Evolutionary conservation across 768 basidiomycete species (phyloP).

Genomic region (Boletus subparvulus): DNA sequence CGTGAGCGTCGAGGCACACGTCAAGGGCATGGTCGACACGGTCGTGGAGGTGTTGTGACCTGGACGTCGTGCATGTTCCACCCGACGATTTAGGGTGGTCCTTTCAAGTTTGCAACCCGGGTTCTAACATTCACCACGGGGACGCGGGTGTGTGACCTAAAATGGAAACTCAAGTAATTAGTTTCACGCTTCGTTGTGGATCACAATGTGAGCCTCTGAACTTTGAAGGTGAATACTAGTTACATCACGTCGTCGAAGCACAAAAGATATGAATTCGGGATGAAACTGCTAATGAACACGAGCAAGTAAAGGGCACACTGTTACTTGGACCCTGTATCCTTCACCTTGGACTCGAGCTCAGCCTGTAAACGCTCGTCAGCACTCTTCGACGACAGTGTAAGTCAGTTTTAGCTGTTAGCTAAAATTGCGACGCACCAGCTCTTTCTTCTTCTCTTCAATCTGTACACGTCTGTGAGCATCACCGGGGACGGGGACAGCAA

Average conservation of each 20-base stretch:
- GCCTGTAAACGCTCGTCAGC: slow-evolving; percentile 23
- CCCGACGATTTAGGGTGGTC: no score
- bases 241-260: background rate
- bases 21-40: no score
- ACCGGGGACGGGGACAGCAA: no score
- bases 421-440: slow-evolving; percentile 30
- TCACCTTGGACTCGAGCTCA: slow-evolving; percentile 30
- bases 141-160: no score
- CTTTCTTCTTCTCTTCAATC: slow-evolving; percentile 33
- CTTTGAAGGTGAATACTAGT: background rate
- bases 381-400: slow-evolving; percentile 11
- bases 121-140: no score
- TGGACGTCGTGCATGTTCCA: no score
- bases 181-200: no score
- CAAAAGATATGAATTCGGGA: background rate
- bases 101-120: no score
- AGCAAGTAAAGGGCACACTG: background rate
- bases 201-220: no score
- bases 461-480: slow-evolving; percentile 4
- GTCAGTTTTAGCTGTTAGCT: slow-evolving; percentile 12
- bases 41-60: no score
- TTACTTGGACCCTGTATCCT: slow-evolving; percentile 25
- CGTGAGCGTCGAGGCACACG: no score
- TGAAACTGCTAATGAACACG: slow-evolving; percentile 5
- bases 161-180: no score